A percentile compares a stretch with the other conserved stretches of the same genome.
Conservation (phyloP, 257 asterid species). For the Echites panduratus region DNA sequence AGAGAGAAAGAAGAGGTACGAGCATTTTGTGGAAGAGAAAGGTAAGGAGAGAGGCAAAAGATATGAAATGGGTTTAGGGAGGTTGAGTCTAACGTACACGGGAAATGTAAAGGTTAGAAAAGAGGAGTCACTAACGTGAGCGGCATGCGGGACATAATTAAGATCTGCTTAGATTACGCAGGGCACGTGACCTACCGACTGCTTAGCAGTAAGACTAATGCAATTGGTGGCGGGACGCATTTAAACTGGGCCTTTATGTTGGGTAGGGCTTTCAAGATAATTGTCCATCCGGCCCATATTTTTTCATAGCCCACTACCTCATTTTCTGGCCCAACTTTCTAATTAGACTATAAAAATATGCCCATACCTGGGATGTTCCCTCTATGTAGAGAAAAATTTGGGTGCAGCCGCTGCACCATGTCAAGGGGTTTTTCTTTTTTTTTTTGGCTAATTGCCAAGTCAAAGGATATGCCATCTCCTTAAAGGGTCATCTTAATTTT, state of each 20-base stretch:
- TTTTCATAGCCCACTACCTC: background rate
- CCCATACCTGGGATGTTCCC: too few species aligned
- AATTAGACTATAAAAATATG: too few species aligned
- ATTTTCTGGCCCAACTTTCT: too few species aligned
- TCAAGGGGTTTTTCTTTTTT: too few species aligned
- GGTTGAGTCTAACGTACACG: constrained; percentile 45
- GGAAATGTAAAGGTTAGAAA: constrained; percentile 15
- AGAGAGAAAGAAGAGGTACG: constrained; percentile 17
- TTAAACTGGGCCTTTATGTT: background rate
- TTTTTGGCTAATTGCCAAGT: too few species aligned
- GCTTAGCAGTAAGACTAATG: background rate
- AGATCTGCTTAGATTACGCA: background rate
- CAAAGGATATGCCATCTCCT: too few species aligned
- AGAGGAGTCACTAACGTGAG: constrained; percentile 31
- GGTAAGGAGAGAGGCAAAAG: constrained; percentile 20
- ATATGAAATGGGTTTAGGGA: constrained; percentile 18
- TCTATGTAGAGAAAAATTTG: too few species aligned
- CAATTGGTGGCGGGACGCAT: background rate
- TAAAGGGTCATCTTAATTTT: too few species aligned
- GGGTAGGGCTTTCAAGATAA: background rate
- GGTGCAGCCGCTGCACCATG: too few species aligned
- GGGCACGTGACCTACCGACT: constrained; percentile 18
- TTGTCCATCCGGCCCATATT: background rate
- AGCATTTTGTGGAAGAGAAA: constrained; percentile 32
- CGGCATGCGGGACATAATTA: constrained; percentile 11